Evolutionary conservation across 805 yeast species (phyloP).

Genomic region (Komagataella kurtzmanii): DNA sequence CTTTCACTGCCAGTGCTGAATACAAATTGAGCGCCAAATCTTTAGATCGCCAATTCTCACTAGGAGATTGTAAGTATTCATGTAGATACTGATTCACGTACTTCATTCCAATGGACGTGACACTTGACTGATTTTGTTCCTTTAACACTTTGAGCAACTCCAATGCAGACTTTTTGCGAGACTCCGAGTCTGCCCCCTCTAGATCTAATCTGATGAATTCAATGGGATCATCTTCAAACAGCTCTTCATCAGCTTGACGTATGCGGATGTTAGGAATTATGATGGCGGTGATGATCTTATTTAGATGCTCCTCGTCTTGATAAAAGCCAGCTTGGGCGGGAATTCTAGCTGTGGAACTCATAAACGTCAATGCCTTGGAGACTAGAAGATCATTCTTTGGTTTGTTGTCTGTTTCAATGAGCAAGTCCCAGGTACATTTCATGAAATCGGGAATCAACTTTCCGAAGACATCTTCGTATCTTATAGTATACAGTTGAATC

Average conservation of each 20-base stretch:
- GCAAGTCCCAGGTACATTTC: slow-evolving; percentile 67
- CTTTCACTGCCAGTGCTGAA: slow-evolving; percentile 84
- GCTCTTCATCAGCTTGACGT: slow-evolving; percentile 81
- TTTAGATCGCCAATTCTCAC: slow-evolving; percentile 65
- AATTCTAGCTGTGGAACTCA: slow-evolving; percentile 68
- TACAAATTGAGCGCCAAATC: slow-evolving; percentile 81
- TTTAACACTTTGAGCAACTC: slow-evolving; percentile 83
- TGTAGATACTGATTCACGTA: slow-evolving; percentile 58
- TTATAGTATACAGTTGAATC: slow-evolving; percentile 71
- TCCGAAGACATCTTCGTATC: slow-evolving; percentile 90
- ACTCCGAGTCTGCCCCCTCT: slow-evolving; percentile 90
- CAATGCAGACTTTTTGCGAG: slow-evolving; percentile 86
- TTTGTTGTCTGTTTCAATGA: slow-evolving; percentile 51
- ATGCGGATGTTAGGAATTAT: slow-evolving; percentile 80
- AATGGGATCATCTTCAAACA: slow-evolving; percentile 94
- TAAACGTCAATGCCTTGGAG: slow-evolving; percentile 64
- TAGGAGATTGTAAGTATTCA: slow-evolving; percentile 27
- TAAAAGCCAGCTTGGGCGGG: slow-evolving; percentile 58
- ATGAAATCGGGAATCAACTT: slow-evolving; percentile 65
- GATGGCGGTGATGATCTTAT: slow-evolving; percentile 69
- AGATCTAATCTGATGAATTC: slow-evolving; percentile 85
- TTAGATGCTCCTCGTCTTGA: slow-evolving; percentile 43
- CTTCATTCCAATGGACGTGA: slow-evolving; percentile 61
- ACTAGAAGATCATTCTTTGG: slow-evolving; percentile 77
- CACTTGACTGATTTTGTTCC: slow-evolving; percentile 57